Conservation (phyloP, 345 rosid species). For the Trapa bicornis region DNA sequence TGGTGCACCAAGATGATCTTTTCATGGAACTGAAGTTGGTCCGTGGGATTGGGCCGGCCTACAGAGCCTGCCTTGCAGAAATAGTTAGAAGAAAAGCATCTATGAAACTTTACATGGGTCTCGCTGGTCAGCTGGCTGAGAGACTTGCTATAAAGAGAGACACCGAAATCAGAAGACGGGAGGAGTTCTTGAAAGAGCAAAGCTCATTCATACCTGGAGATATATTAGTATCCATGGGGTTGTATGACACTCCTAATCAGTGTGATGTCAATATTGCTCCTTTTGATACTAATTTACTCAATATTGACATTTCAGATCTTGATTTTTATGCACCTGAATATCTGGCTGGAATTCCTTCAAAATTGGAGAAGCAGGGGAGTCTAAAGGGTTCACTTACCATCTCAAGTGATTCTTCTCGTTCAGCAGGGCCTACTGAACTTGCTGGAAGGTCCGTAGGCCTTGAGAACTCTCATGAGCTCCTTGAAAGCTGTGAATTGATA, state of each 20-base stretch:
- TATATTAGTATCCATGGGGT: conserved; percentile 73
- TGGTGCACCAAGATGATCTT: conserved; percentile 62
- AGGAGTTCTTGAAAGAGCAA: conserved; percentile 68
- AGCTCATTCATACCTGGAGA: conserved; percentile 63
- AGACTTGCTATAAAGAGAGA: conserved; percentile 87
- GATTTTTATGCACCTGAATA: conserved; percentile 81
- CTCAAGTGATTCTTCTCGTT: conserved; percentile 31
- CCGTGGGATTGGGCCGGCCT: conserved; percentile 81
- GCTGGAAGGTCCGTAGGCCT: conserved; percentile 18
- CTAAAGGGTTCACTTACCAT: conserved; percentile 47
- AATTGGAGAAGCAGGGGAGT: conserved; percentile 37
- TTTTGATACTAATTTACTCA: conserved; percentile 64
- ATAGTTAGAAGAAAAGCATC: conserved; percentile 86
- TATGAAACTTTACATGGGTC: conserved; percentile 95
- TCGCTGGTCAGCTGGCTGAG: conserved; percentile 97
- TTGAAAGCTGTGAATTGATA: conserved; percentile 49
- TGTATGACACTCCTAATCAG: conserved; percentile 75
- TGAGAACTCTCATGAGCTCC: conserved; percentile 31
- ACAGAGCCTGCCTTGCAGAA: conserved; percentile 97
- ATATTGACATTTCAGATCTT: conserved; percentile 63
- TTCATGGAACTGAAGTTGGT: conserved; percentile 66
- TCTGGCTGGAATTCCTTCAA: conserved; percentile 37
- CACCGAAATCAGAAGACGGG: conserved; percentile 76
- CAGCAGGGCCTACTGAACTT: not conserved
- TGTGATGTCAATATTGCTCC: conserved; percentile 90